A percentile compares a stretch with the other conserved stretches of the same genome.
Conservation (phyloP, 1,284 basidiomycete species). For the Naganishia cerealis region DNA sequence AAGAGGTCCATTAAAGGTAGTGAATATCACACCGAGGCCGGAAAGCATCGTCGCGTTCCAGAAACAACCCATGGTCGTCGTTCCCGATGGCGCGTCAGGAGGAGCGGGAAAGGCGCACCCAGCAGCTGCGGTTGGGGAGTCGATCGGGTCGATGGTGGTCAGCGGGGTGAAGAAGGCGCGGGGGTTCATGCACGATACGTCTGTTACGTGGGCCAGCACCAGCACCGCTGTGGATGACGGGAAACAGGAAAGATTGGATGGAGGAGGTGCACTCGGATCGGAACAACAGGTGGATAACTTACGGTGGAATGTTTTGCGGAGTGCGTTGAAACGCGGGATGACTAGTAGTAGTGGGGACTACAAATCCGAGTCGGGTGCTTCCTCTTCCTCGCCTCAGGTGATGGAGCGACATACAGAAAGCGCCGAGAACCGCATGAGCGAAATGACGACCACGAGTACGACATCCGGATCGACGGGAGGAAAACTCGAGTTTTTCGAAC, state of each 20-base stretch:
- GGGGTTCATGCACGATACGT: not conserved
- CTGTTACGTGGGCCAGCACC: not conserved
- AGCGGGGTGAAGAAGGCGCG: conserved; percentile 11
- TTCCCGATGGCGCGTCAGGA: no score
- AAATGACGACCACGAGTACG: not conserved
- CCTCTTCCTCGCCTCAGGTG: not conserved
- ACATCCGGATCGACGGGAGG: conserved; percentile 29
- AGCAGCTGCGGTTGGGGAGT: not conserved
- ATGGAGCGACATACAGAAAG: not conserved
- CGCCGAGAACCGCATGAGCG: not conserved
- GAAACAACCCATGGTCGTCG: not conserved
- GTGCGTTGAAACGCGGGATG: conserved; percentile 1
- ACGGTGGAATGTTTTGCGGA: conserved; percentile 12
- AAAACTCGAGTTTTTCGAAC: conserved; percentile 58
- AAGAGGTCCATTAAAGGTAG: conserved; percentile 16
- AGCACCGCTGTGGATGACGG: not conserved
- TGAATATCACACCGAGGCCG: conserved; percentile 15
- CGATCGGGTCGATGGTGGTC: not conserved
- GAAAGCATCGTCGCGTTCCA: conserved; percentile 16
- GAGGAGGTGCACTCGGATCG: not conserved
- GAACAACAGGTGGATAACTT: not conserved
- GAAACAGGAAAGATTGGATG: not conserved
- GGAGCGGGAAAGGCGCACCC: not conserved
- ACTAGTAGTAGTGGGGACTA: not conserved
- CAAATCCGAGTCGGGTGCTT: not conserved